phyloP scores from a whole-genome alignment of 192 early-diverging fungal species.

The Rhizophagus sp. region DNA sequence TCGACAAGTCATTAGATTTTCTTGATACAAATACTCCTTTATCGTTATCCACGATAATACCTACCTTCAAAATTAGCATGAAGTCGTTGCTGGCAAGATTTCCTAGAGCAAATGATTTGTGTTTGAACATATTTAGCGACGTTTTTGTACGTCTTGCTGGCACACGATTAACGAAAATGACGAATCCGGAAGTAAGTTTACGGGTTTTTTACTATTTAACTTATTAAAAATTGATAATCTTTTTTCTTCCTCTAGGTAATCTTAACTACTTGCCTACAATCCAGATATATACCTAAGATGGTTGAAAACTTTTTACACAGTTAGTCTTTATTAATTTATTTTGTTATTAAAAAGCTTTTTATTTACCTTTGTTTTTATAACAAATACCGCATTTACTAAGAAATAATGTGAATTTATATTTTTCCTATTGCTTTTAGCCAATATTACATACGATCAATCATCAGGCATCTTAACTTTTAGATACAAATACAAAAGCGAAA shows the following conservation, averaged over 20 bases:
- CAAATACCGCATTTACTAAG: not conserved
- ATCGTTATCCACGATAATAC: not conserved
- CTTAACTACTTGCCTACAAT: not conserved
- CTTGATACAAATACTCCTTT: not conserved
- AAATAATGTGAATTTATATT: not conserved
- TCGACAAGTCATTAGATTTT: not conserved
- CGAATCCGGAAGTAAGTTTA: not conserved
- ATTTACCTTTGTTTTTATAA: too few relatives aligned
- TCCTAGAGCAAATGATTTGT: constrained; percentile 10
- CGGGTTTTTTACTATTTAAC: not conserved
- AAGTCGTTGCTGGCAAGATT: not conserved
- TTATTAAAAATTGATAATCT: not conserved
- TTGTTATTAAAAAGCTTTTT: not conserved
- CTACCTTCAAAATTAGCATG: not conserved
- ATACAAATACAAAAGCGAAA: not conserved
- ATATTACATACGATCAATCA: not conserved
- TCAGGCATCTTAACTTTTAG: not conserved
- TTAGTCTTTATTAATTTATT: not conserved
- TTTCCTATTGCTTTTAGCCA: not conserved
- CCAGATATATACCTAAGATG: not conserved
- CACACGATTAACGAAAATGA: not conserved
- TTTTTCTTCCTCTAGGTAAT: not conserved
- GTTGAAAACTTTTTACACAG: not conserved
- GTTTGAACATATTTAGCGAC: constrained; percentile 6
- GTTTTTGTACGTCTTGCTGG: constrained; percentile 16